A percentile compares a stretch with the other conserved stretches of the same genome.
Evolutionary conservation across 140 eudicot species (phyloP).

Genomic region (Bidens hawaiensis): DNA sequence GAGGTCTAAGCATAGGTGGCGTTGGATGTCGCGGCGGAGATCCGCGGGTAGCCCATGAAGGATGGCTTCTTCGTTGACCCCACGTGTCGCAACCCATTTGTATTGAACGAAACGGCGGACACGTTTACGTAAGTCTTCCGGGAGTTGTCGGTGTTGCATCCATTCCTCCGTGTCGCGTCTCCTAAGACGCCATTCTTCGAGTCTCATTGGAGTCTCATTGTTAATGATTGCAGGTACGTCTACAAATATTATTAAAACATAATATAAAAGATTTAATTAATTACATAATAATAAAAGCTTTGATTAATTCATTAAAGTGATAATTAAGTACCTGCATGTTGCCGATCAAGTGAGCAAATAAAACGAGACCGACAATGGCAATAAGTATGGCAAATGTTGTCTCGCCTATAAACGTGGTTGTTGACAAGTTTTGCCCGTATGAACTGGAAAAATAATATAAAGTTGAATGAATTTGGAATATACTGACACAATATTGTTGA

Average conservation of each 20-base stretch:
- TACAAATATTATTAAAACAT: conserved; percentile 29
- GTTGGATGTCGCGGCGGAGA: conserved; percentile 89
- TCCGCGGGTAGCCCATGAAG: conserved; percentile 79
- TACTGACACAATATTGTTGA: neutral
- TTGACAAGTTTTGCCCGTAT: conserved; percentile 84
- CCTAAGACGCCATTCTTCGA: conserved; percentile 97
- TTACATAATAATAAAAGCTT: neutral
- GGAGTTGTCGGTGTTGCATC: conserved; percentile 97
- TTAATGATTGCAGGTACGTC: conserved; percentile 93
- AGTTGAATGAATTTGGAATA: neutral
- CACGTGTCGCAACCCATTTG: conserved; percentile 97
- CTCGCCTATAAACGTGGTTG: conserved; percentile 90
- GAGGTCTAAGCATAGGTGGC: conserved; percentile 91
- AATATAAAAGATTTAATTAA: neutral
- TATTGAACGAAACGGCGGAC: conserved; percentile 88
- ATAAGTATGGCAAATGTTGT: conserved; percentile 91
- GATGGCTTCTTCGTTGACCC: conserved; percentile 83
- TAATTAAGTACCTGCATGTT: conserved; percentile 76
- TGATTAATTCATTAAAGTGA: neutral
- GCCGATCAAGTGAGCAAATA: conserved; percentile 95
- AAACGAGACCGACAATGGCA: conserved; percentile 92
- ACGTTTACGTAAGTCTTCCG: conserved; percentile 82
- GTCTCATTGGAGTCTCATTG: conserved; percentile 84
- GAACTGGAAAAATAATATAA: conserved; percentile 55
- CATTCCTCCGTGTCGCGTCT: conserved; percentile 96